These are phyloP conservation scores for Microbotryomycetes sp. DNA, from an alignment of 1,284 basidiomycete species.

Conservation along the genomic window DNA sequence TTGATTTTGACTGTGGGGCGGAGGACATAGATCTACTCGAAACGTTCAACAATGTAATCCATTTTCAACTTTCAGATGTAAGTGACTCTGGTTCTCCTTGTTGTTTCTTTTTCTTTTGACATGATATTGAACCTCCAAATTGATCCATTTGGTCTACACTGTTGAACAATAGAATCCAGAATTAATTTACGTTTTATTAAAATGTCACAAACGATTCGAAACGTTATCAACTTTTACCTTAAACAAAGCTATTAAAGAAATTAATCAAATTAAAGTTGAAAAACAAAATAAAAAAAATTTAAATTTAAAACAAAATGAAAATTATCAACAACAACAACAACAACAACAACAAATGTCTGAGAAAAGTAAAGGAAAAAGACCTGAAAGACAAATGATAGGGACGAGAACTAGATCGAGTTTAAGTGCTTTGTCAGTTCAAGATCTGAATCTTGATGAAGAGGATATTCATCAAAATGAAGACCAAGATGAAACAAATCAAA, in stretches of 20 bases:
- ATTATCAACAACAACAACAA: background rate
- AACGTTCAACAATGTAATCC: slow-evolving; percentile 76
- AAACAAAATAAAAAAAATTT: background rate
- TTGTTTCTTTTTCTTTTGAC: slow-evolving; percentile 51
- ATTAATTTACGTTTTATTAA: slow-evolving; percentile 75
- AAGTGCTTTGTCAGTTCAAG: background rate
- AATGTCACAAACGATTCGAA: slow-evolving; percentile 74
- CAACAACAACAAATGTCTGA: background rate
- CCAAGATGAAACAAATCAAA: background rate
- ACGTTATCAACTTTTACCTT: slow-evolving; percentile 83
- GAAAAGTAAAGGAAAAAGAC: background rate
- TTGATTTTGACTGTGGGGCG: background rate
- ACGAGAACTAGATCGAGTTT: background rate
- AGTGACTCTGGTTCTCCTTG: background rate
- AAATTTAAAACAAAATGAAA: background rate
- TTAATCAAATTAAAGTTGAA: slow-evolving; percentile 52
- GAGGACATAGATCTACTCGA: slow-evolving; percentile 58
- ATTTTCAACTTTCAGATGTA: slow-evolving; percentile 36
- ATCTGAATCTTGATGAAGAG: background rate
- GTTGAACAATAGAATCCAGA: slow-evolving; percentile 68
- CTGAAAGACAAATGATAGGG: background rate
- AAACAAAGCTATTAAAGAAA: slow-evolving; percentile 70
- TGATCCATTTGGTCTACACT: too few species aligned
- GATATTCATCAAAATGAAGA: background rate
- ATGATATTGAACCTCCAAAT: background rate